Conservation (phyloP, 192 early-diverging fungal species). For the Funneliformis mosseae region DNA sequence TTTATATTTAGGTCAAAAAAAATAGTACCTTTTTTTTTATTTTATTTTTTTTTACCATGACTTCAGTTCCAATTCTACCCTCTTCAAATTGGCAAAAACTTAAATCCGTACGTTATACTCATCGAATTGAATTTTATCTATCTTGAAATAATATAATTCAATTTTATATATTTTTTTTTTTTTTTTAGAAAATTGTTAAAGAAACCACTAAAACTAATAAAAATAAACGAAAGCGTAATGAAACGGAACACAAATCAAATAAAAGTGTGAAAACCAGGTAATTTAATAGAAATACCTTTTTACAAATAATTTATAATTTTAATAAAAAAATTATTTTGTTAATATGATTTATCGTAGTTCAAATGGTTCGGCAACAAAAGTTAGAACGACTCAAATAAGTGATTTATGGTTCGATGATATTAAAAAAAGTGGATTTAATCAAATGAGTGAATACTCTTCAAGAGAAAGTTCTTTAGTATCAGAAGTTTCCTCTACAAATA, state of each 20-base stretch:
- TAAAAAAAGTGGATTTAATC: neutral
- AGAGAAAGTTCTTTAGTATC: neutral
- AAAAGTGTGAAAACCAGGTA: slow-evolving; percentile 9
- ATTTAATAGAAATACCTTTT: neutral
- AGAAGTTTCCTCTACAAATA: neutral
- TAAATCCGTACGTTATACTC: neutral
- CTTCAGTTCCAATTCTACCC: neutral
- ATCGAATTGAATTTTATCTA: no score
- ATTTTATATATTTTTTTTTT: neutral
- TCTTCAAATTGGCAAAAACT: slow-evolving; percentile 19
- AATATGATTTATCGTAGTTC: neutral
- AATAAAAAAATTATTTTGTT: neutral
- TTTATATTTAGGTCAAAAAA: no score
- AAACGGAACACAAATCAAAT: neutral
- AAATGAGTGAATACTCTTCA: neutral
- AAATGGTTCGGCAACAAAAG: neutral
- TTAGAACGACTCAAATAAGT: neutral
- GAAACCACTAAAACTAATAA: neutral
- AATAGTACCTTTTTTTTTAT: no score
- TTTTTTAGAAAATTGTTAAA: neutral
- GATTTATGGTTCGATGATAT: neutral
- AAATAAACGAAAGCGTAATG: slow-evolving; percentile 3
- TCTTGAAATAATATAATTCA: neutral
- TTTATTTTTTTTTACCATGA: neutral
- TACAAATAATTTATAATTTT: neutral